Evolutionary conservation across 345 rosid species (phyloP).

Genomic region (Streptanthus diversifolius): DNA sequence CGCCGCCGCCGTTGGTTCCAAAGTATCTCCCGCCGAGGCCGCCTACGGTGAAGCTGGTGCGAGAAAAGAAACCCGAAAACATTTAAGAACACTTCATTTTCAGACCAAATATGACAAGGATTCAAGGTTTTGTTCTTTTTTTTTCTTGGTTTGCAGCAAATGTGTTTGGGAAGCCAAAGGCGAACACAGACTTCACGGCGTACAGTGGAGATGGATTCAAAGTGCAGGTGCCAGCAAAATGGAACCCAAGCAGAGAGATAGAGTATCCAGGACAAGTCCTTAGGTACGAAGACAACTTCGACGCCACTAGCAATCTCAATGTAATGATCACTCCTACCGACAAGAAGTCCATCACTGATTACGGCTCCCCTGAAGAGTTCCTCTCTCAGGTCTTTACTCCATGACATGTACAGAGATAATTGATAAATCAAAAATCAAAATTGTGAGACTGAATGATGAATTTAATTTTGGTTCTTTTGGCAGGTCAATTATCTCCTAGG

Average conservation of each 20-base stretch:
- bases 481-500: conserved; percentile 90
- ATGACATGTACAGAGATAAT: background rate
- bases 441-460: background rate
- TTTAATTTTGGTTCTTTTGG: background rate
- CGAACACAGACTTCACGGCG: conserved; percentile 73
- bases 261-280: conserved; percentile 96
- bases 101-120: background rate
- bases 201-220: conserved; percentile 79
- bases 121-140: background rate
- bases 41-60: conserved; percentile 98
- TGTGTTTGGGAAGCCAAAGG: conserved; percentile 89
- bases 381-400: conserved; percentile 50
- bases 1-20: conserved; percentile 82
- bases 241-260: conserved; percentile 90
- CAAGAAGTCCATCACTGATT: conserved; percentile 75
- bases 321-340: conserved; percentile 78
- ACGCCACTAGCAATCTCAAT: conserved; percentile 54
- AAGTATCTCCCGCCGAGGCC: conserved; percentile 94
- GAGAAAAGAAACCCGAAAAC: background rate
- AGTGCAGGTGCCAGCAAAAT: conserved; percentile 69
- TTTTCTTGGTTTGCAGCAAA: conserved; percentile 53
- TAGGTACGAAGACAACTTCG: conserved; percentile 92
- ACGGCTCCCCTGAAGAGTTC: conserved; percentile 75
- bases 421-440: background rate
- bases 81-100: conserved; percentile 11